A percentile compares a stretch with the other conserved stretches of the same genome.
These are phyloP conservation scores for Vaucheria bursata DNA, from an alignment of 352 stramenopile genomes.

Conservation along the genomic window DNA sequence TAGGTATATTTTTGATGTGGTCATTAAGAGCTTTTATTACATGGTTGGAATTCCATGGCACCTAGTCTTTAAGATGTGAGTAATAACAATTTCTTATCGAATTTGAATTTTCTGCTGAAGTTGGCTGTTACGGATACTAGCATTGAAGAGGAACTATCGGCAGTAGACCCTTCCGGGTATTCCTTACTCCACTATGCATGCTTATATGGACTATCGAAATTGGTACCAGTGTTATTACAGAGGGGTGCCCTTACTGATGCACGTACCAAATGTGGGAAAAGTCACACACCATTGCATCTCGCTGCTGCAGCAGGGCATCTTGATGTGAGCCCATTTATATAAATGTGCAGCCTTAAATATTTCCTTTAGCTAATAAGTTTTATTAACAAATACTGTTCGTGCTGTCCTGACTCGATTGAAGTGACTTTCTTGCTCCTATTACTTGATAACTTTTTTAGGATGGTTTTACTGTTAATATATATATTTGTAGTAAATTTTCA, in stretches of 20 bases:
- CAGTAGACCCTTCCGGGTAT: constrained; percentile 21
- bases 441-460: too few relatives aligned
- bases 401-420: too few relatives aligned
- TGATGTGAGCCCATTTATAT: not conserved
- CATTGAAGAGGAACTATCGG: constrained; percentile 32
- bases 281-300: constrained; percentile 10
- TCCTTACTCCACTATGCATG: constrained; percentile 40
- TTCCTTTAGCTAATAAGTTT: too few relatives aligned
- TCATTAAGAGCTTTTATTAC: not conserved
- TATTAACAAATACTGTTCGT: too few relatives aligned
- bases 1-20: not conserved
- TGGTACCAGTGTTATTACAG: constrained; percentile 32
- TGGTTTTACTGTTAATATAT: too few relatives aligned
- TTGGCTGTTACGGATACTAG: constrained; percentile 1
- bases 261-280: constrained; percentile 16
- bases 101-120: not conserved
- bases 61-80: not conserved
- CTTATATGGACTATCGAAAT: constrained; percentile 22
- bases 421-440: too few relatives aligned
- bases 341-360: not conserved
- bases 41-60: not conserved
- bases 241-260: constrained; percentile 21
- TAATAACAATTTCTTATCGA: not conserved
- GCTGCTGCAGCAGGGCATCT: not conserved
- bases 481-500: too few relatives aligned